Conservation (phyloP, 2,329 filamentous ascomycete genomes). For the Penicillium sp. region DNA sequence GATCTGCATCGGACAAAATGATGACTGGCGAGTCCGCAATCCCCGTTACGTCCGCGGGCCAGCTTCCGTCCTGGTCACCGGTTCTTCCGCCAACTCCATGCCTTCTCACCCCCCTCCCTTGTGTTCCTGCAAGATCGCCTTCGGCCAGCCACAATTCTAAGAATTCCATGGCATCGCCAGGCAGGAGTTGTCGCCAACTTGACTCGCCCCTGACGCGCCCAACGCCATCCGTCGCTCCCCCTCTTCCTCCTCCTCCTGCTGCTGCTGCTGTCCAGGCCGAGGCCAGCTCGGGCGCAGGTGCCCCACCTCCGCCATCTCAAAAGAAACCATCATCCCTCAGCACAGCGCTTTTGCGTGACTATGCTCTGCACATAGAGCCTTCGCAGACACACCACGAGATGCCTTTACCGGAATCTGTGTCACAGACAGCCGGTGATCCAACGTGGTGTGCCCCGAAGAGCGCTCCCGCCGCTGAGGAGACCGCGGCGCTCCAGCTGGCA, state of each 20-base stretch:
- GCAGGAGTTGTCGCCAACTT: conserved; percentile 13
- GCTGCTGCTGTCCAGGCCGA: not conserved
- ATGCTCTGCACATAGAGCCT: conserved; percentile 40
- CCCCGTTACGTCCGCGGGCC: conserved; percentile 27
- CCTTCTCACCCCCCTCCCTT: conserved; percentile 18
- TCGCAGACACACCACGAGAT: conserved; percentile 35
- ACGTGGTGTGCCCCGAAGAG: conserved; percentile 16
- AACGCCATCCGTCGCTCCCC: conserved; percentile 11
- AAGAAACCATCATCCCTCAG: conserved; percentile 24
- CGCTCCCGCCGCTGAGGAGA: conserved; percentile 22
- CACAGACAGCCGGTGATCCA: conserved; percentile 16
- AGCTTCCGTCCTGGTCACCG: not conserved
- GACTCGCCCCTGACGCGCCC: conserved; percentile 13
- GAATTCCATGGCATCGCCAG: conserved; percentile 17
- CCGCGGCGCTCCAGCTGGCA: conserved; percentile 20
- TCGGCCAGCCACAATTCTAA: not conserved
- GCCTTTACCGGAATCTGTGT: conserved; percentile 17
- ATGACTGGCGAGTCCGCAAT: conserved; percentile 5
- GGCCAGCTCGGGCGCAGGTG: conserved; percentile 1
- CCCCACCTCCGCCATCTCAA: conserved; percentile 17
- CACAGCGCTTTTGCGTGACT: conserved; percentile 39
- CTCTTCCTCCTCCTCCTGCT: conserved; percentile 9
- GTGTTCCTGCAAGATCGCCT: conserved; percentile 7
- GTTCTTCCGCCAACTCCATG: conserved; percentile 6
- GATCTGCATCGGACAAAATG: too few relatives aligned